Percentiles rank a stretch among this genome's conserved stretches.
phyloP scores from a whole-genome alignment of 2,329 filamentous ascomycete species.

The Mariannaea elegans region DNA sequence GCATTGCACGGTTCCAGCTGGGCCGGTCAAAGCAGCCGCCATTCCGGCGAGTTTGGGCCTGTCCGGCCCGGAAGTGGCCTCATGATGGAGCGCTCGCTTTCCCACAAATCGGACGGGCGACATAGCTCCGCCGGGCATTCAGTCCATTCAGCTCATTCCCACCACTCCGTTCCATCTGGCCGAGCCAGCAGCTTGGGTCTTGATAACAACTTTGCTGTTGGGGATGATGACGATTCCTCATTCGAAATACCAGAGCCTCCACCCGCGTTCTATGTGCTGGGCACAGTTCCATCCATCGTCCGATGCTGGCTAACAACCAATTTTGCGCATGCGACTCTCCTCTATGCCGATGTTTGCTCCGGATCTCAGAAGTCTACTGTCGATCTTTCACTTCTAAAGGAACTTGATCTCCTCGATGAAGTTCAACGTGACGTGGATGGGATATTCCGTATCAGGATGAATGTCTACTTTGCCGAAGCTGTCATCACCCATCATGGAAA shows the following conservation, averaged over 20 bases:
- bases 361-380: conserved; percentile 91
- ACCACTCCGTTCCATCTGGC: conserved; percentile 77
- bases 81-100: conserved; percentile 90
- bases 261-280: conserved; percentile 84
- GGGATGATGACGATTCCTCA: conserved; percentile 73
- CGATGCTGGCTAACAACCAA: conserved; percentile 93
- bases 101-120: conserved; percentile 94
- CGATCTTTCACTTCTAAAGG: conserved; percentile 76
- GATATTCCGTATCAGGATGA: conserved; percentile 74
- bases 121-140: conserved; percentile 94
- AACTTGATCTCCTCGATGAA: conserved; percentile 74
- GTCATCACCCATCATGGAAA: conserved; percentile 80
- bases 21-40: conserved; percentile 78
- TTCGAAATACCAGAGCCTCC: conserved; percentile 78
- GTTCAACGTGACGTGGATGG: conserved; percentile 73
- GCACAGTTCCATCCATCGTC: conserved; percentile 91
- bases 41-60: conserved; percentile 83
- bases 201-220: conserved; percentile 73
- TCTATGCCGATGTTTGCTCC: conserved; percentile 92
- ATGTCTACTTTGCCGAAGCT: conserved; percentile 91
- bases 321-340: conserved; percentile 87
- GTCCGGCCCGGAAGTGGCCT: conserved; percentile 82
- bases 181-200: conserved; percentile 89
- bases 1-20: conserved; percentile 89
- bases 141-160: conserved; percentile 74